Evolutionary conservation across 352 stramenopile species (phyloP).

Genomic region (Pythium myriotylum): DNA sequence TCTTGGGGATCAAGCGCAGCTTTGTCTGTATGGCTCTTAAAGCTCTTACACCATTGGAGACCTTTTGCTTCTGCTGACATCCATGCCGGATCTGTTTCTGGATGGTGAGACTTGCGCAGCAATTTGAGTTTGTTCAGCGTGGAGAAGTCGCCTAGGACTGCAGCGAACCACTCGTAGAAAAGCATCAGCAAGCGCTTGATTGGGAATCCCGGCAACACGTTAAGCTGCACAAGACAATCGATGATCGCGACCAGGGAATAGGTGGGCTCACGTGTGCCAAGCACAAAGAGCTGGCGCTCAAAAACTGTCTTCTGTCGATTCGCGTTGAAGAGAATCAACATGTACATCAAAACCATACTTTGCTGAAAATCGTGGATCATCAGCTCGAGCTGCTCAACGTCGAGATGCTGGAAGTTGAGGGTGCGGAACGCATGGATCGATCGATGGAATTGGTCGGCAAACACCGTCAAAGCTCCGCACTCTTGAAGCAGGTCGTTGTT

Average conservation of each 20-base stretch:
- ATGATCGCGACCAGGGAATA: slow-evolving; percentile 70
- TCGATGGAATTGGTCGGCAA: slow-evolving; percentile 58
- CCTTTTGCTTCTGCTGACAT: slow-evolving; percentile 56
- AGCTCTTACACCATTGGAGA: slow-evolving; percentile 68
- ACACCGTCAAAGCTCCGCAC: slow-evolving; percentile 68
- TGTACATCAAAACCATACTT: slow-evolving; percentile 78
- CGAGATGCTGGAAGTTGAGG: slow-evolving; percentile 76
- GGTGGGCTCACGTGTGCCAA: slow-evolving; percentile 58
- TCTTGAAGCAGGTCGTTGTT: slow-evolving; percentile 81
- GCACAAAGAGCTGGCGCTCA: slow-evolving; percentile 66
- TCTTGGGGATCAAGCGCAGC: slow-evolving; percentile 60
- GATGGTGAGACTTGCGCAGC: slow-evolving; percentile 39
- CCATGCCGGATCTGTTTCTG: slow-evolving; percentile 41
- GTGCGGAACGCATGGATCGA: slow-evolving; percentile 68
- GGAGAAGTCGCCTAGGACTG: slow-evolving; percentile 54
- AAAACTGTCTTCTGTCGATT: slow-evolving; percentile 66
- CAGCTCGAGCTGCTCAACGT: slow-evolving; percentile 63
- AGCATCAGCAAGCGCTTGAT: slow-evolving; percentile 80
- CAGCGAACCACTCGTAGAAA: slow-evolving; percentile 68
- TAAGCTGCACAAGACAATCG: slow-evolving; percentile 71
- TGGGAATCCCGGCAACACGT: slow-evolving; percentile 72
- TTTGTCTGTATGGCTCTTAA: slow-evolving; percentile 57
- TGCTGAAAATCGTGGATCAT: slow-evolving; percentile 73
- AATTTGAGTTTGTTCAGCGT: slow-evolving; percentile 59
- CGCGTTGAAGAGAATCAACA: slow-evolving; percentile 76